phyloP scores from a whole-genome alignment of 1,139 yeast genomes.

The Blastobotrys proliferans region DNA sequence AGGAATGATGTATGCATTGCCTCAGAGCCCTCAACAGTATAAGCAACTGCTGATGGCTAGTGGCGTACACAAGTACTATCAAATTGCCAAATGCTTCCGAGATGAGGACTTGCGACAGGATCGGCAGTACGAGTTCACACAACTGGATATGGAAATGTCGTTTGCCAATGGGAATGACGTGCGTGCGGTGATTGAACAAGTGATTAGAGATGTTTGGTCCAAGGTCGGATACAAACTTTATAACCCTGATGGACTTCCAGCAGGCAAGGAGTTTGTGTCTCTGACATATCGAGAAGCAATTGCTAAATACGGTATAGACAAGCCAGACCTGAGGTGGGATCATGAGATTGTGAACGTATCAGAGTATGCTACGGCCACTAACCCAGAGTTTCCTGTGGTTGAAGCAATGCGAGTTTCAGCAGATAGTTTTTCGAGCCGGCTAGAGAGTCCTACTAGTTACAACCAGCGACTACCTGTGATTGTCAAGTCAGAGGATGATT shows the following conservation, averaged over 20 bases:
- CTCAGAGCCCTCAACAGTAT: constrained; percentile 97
- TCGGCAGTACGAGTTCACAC: constrained; percentile 97
- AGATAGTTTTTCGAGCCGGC: constrained; percentile 33
- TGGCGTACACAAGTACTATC: constrained; percentile 82
- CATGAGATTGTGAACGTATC: constrained; percentile 51
- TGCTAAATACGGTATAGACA: constrained; percentile 78
- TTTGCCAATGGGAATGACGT: constrained; percentile 71
- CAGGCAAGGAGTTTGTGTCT: constrained; percentile 1
- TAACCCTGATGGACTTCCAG: neutral
- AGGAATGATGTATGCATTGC: constrained; percentile 73
- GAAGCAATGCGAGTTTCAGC: constrained; percentile 68
- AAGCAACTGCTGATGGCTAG: constrained; percentile 93
- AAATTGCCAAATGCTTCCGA: constrained; percentile 88
- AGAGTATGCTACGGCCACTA: constrained; percentile 37
- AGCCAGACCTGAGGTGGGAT: constrained; percentile 73
- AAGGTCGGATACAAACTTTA: neutral
- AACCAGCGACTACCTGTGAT: constrained; percentile 58
- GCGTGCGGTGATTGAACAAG: constrained; percentile 55
- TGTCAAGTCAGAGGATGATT: constrained; percentile 5
- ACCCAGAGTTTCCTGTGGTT: constrained; percentile 54
- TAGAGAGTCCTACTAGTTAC: constrained; percentile 48
- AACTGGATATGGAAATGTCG: constrained; percentile 90
- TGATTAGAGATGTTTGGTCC: constrained; percentile 57
- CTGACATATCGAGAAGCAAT: constrained; percentile 68
- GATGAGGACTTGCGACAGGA: constrained; percentile 95